Evolutionary conservation across 78 protist species (phyloP).

Genomic region (Guillardia theta): DNA sequence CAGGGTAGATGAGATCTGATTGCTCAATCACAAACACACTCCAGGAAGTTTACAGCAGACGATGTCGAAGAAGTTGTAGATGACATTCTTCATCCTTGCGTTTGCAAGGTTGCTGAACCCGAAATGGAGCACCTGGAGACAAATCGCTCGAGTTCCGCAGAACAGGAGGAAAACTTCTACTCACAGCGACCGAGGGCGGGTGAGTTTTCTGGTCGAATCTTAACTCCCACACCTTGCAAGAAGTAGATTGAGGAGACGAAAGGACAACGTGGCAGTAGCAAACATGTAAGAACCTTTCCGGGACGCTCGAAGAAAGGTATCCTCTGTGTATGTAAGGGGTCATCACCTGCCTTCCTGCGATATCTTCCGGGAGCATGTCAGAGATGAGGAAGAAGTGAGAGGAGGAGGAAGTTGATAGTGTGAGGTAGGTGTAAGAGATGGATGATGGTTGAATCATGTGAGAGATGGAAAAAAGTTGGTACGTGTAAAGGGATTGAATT

Average conservation of each 20-base stretch:
- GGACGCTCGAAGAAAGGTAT: background rate
- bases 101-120: background rate
- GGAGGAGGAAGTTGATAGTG: background rate
- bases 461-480: too few relatives aligned
- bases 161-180: too few relatives aligned
- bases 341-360: background rate
- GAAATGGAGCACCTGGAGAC: slow-evolving; percentile 15
- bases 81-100: background rate
- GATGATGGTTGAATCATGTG: too few relatives aligned
- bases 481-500: too few relatives aligned
- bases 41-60: background rate
- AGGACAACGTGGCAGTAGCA: background rate
- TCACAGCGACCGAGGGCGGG: background rate
- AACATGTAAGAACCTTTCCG: background rate
- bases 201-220: background rate
- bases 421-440: too few relatives aligned
- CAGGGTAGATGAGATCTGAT: too few relatives aligned
- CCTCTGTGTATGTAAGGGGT: background rate
- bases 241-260: background rate
- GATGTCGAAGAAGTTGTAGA: background rate
- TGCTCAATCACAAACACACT: too few relatives aligned
- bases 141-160: too few relatives aligned
- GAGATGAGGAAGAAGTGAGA: background rate
- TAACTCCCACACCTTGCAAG: background rate
- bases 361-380: background rate